These are phyloP conservation scores for Pachyrhizus erosus DNA, from an alignment of 306 rosid genomes.

Conservation along the genomic window DNA sequence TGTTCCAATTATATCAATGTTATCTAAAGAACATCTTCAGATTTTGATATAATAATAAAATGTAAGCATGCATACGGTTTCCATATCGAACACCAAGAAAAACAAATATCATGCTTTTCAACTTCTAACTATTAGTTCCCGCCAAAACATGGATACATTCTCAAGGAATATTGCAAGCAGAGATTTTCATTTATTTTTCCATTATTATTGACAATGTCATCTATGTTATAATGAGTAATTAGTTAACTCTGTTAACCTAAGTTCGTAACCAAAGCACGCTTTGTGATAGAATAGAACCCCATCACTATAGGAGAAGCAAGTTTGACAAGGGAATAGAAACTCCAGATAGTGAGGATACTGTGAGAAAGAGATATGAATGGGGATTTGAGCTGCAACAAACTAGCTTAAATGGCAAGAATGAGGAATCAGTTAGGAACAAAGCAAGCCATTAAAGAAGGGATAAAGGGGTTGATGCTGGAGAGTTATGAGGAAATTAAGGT, in stretches of 20 bases:
- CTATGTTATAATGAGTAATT: background rate
- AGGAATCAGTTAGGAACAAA: background rate
- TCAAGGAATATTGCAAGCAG: background rate
- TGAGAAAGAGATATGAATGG: background rate
- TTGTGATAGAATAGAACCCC: background rate
- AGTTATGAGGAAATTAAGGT: background rate
- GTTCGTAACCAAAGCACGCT: constrained; percentile 4
- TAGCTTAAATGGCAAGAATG: background rate
- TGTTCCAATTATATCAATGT: background rate
- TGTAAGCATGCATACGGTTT: background rate
- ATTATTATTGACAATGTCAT: background rate
- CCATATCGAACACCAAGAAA: background rate
- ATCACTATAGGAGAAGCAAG: constrained; percentile 5
- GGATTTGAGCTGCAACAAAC: background rate
- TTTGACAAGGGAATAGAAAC: background rate
- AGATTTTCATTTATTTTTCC: constrained; percentile 15
- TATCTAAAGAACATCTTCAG: background rate
- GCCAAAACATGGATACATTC: constrained; percentile 16
- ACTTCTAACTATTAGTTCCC: too few species aligned
- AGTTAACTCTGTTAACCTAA: background rate
- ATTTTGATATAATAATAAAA: constrained; percentile 21
- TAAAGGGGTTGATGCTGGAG: background rate
- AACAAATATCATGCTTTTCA: background rate
- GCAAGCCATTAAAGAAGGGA: background rate
- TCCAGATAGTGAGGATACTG: background rate